A percentile compares a stretch with the other conserved stretches of the same genome.
These are phyloP conservation scores for Lasiosphaeriaceae sp. DNA, from an alignment of 495 filamentous ascomycete genomes.

Conservation along the genomic window DNA sequence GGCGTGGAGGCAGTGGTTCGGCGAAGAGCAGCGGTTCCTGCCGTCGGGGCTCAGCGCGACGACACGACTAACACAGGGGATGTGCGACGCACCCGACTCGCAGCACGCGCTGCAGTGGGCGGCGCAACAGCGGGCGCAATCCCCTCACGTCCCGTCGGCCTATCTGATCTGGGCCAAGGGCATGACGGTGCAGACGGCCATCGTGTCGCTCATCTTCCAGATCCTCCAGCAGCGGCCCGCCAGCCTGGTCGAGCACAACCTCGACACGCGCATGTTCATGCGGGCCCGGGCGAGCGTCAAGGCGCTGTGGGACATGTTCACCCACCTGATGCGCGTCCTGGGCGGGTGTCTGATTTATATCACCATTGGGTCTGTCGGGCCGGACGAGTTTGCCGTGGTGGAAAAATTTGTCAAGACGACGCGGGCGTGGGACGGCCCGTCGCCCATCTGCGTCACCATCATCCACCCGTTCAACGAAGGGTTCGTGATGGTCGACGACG, in stretches of 20 bases:
- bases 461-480: constrained; percentile 19
- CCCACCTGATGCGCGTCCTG: constrained; percentile 1
- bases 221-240: constrained; percentile 16
- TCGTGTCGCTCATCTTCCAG: constrained; percentile 14
- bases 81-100: constrained; percentile 18
- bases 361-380: constrained; percentile 12
- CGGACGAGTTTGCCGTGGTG: constrained; percentile 18
- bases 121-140: constrained; percentile 1
- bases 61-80: constrained; percentile 8
- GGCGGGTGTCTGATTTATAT: constrained; percentile 15
- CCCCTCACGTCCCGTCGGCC: constrained; percentile 2
- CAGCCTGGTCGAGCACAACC: background rate
- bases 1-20: constrained; percentile 17
- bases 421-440: constrained; percentile 10
- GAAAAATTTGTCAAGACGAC: constrained; percentile 9
- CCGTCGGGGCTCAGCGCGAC: constrained; percentile 2
- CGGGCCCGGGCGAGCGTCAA: constrained; percentile 3
- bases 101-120: constrained; percentile 19
- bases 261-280: constrained; percentile 6
- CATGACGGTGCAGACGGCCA: constrained; percentile 18
- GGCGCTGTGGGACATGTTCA: constrained; percentile 10
- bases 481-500: constrained; percentile 2
- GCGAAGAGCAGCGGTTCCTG: constrained; percentile 12
- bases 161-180: constrained; percentile 18
- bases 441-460: constrained; percentile 14